Evolutionary conservation across 2,329 filamentous ascomycete genomes (phyloP).

Genomic region (Colletotrichum phormii): DNA sequence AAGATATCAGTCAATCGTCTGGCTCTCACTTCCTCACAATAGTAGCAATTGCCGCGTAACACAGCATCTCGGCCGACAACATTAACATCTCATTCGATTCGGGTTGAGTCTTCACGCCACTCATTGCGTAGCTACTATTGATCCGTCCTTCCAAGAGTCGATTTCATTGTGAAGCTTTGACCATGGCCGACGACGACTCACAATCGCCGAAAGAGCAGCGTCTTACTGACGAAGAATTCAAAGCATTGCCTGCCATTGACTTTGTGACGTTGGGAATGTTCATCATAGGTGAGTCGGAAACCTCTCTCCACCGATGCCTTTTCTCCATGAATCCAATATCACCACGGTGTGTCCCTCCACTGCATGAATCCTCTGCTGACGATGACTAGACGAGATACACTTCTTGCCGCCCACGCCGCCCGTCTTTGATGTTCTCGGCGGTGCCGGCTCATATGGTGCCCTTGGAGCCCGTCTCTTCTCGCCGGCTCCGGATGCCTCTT

Average conservation of each 20-base stretch:
- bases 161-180: neutral
- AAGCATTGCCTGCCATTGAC: constrained; percentile 56
- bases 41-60: too few relatives aligned
- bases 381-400: constrained; percentile 83
- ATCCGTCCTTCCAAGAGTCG: neutral
- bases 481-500: constrained; percentile 71
- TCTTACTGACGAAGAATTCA: constrained; percentile 46
- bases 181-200: constrained; percentile 13
- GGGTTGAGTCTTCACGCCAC: neutral
- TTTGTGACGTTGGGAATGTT: constrained; percentile 81
- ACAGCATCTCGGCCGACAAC: too few relatives aligned
- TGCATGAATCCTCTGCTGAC: neutral
- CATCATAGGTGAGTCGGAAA: constrained; percentile 69
- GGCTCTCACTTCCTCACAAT: neutral
- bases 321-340: neutral
- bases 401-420: constrained; percentile 77
- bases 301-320: neutral
- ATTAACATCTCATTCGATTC: too few relatives aligned
- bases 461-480: constrained; percentile 91
- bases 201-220: neutral
- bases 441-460: constrained; percentile 87
- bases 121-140: neutral
- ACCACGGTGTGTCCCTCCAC: neutral
- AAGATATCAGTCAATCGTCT: neutral
- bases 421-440: constrained; percentile 83